phyloP scores from a whole-genome alignment of 495 filamentous ascomycete species.

The Poronia punctata region DNA sequence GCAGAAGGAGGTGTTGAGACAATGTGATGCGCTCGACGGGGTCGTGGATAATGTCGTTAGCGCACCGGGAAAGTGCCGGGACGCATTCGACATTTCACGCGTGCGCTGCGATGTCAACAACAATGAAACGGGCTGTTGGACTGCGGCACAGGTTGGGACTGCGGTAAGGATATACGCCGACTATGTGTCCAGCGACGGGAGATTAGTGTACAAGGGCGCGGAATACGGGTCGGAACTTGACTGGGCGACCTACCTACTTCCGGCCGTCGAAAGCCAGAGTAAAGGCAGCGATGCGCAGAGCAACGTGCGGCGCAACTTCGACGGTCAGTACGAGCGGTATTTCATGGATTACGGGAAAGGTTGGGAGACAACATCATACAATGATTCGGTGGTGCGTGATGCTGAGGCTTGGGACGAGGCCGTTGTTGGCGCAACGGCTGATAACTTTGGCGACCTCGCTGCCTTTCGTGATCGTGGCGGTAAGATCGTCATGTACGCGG shows the following conservation, averaged over 20 bases:
- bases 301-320: conserved; percentile 24
- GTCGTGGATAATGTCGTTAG: conserved; percentile 54
- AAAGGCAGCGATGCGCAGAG: conserved; percentile 8
- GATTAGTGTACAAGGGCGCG: conserved; percentile 46
- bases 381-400: conserved; percentile 26
- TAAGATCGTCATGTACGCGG: conserved; percentile 51
- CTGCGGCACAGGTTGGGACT: conserved; percentile 44
- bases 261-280: conserved; percentile 19
- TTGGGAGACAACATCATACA: conserved; percentile 30
- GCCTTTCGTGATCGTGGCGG: conserved; percentile 41
- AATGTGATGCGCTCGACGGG: conserved; percentile 58
- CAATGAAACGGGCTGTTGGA: conserved; percentile 42
- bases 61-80: conserved; percentile 48
- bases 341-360: conserved; percentile 31
- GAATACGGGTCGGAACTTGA: conserved; percentile 34
- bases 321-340: conserved; percentile 30
- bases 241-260: conserved; percentile 26
- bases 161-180: conserved; percentile 47
- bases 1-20: conserved; percentile 49
- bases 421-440: conserved; percentile 35
- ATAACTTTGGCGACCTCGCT: conserved; percentile 40
- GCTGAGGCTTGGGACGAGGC: conserved; percentile 24
- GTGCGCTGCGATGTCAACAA: conserved; percentile 38
- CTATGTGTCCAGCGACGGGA: conserved; percentile 41
- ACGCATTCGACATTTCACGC: conserved; percentile 29